Base-by-base conservation (phyloP, 331 rosid species). In the Acacia pycnantha region DNA sequence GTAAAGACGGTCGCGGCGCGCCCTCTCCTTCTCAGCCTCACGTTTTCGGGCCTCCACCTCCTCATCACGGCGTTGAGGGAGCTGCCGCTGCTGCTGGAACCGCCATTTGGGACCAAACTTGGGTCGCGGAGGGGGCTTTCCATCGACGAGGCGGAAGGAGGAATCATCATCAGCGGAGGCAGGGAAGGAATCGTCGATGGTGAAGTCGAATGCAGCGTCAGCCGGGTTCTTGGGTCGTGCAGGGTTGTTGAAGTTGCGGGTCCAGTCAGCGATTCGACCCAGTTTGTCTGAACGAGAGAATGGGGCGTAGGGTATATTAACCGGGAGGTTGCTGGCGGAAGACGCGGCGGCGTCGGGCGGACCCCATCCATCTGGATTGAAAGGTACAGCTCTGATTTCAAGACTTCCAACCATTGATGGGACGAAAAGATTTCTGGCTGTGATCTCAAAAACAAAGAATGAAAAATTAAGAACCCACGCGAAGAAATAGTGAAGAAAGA, bases 61-160 rank as follows among this genome's bases (percentile, higher is more conserved):
- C 56, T 94, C 98, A 33, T 94, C 98, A 8, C 97, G 97, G 16
- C 98, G 97, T 80, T 94, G 98, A 0, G 98, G 98, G 5, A 94
- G 94, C 65, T 93, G 97, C 0, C 89, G 75, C 6, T 85, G 95
- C 67, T 91, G 97, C 75, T 91, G 92, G 91, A 89, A 94, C 9
- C 97, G 76, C 97, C 98, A 93, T 26, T 84, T 91, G 0, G 97
- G 98, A 5, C 97, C 98, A 70, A 93, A 92, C 51, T 86, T 90
- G 13, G 98, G 97, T 0, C 93, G 87, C 33, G 97, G 97, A 0
- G 98, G 98, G 10, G 97, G 98, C 80, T 94, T 94, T 0, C 97
- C 97, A 47, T 92, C 97, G 11, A 92, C 97, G 13, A 94, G 89
- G 27, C 95, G 97, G 89, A 91, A 92, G 26, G 94, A 82, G 4